A percentile compares a stretch with the other conserved stretches of the same genome.
Evolutionary conservation across 768 basidiomycete genomes (phyloP).

Genomic region (Lentinus brumalis): DNA sequence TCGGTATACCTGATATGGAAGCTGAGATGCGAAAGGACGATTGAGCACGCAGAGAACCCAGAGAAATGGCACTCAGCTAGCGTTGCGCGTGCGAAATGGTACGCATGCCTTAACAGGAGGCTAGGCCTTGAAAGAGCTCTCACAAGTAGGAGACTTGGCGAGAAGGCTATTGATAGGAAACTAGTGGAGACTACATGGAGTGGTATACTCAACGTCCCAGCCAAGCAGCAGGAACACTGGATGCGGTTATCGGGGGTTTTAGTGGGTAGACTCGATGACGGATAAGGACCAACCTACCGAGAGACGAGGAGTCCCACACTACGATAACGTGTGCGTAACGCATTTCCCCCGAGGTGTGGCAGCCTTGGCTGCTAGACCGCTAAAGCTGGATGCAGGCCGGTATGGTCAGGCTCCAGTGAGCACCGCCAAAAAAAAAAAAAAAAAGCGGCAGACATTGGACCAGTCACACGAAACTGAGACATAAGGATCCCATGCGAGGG

Average conservation of each 20-base stretch:
- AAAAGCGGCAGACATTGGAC: too few relatives aligned
- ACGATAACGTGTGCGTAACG: background rate
- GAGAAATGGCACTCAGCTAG: background rate
- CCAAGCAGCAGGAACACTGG: too few relatives aligned
- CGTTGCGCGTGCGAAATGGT: background rate
- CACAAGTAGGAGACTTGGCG: background rate
- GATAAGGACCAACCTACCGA: background rate
- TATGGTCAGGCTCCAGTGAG: background rate
- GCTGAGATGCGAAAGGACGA: constrained; percentile 14
- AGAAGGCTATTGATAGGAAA: background rate
- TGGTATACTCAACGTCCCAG: too few relatives aligned
- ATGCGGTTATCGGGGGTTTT: background rate
- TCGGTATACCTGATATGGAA: constrained; percentile 15
- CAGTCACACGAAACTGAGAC: too few relatives aligned
- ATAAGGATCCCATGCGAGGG: too few relatives aligned
- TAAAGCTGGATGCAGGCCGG: background rate
- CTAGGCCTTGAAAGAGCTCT: background rate
- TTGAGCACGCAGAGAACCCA: background rate
- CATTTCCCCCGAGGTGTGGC: background rate
- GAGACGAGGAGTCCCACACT: background rate
- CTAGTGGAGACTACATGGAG: background rate
- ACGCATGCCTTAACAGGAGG: background rate
- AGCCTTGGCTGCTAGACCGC: background rate
- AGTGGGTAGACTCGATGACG: background rate
- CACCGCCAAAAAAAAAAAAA: background rate